These are phyloP conservation scores for Citrus medica DNA, from an alignment of 345 rosid genomes.

Conservation along the genomic window DNA sequence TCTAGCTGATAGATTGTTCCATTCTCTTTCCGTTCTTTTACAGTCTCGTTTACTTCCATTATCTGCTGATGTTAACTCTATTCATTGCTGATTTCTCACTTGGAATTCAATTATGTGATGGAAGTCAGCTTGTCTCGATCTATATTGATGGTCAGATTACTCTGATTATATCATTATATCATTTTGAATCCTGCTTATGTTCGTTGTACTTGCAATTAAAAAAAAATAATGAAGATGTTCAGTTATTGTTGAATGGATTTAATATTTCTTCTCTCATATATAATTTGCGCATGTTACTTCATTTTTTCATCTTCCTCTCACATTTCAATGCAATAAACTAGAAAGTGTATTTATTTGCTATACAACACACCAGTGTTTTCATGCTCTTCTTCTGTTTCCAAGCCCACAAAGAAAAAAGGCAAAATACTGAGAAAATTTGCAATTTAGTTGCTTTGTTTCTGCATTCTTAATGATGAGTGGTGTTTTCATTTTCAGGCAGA, in stretches of 20 bases:
- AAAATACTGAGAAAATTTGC: neutral
- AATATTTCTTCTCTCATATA: neutral
- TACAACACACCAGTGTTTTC: neutral
- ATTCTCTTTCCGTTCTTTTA: neutral
- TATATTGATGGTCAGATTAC: neutral
- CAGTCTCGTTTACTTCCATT: neutral
- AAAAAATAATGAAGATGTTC: neutral
- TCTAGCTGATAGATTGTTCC: neutral
- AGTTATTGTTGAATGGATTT: neutral
- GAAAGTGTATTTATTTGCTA: neutral
- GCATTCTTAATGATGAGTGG: constrained; percentile 9
- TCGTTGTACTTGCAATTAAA: neutral
- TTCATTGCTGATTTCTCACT: neutral
- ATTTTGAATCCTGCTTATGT: neutral
- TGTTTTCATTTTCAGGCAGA: constrained; percentile 58
- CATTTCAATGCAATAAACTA: neutral
- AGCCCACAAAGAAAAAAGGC: neutral
- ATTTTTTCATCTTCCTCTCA: neutral
- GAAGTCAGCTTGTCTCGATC: neutral
- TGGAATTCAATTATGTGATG: neutral
- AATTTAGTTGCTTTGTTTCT: neutral
- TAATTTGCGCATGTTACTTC: neutral
- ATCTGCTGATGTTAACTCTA: neutral
- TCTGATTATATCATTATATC: neutral
- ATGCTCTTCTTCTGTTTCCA: neutral